These are phyloP conservation scores for Agrocybe praecox DNA, from an alignment of 768 basidiomycete species.

Conservation along the genomic window DNA sequence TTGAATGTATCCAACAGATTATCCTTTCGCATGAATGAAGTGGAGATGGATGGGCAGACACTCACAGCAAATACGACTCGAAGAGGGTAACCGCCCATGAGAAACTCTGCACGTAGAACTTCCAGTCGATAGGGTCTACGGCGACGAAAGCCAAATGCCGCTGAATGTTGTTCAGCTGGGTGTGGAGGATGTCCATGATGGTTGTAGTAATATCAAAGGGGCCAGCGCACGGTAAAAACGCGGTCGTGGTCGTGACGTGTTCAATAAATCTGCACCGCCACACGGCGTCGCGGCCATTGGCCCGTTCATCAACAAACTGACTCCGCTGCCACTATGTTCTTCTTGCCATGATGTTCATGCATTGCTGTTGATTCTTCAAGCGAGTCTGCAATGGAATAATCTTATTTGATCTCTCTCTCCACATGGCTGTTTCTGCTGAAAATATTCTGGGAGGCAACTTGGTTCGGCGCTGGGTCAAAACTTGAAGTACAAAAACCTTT, in stretches of 20 bases:
- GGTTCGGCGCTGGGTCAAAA: too few relatives aligned
- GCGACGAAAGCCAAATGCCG: conserved; percentile 70
- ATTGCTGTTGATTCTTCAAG: too few relatives aligned
- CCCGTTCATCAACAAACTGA: too few relatives aligned
- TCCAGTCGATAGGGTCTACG: conserved; percentile 78
- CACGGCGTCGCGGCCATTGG: conserved; percentile 6
- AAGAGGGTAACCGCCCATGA: conserved; percentile 83
- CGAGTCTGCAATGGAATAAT: too few relatives aligned
- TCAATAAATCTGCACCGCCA: conserved; percentile 27
- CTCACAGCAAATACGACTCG: conserved; percentile 86
- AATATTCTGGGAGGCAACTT: too few relatives aligned
- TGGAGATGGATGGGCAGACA: conserved; percentile 15
- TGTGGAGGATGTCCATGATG: conserved; percentile 66
- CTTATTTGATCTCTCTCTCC: too few relatives aligned
- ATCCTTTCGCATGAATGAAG: not conserved
- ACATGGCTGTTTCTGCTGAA: too few relatives aligned
- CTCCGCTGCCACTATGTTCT: too few relatives aligned
- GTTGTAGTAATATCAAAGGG: not conserved
- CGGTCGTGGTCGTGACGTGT: conserved; percentile 23
- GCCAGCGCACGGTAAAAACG: conserved; percentile 14
- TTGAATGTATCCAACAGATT: not conserved
- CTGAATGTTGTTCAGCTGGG: conserved; percentile 59
- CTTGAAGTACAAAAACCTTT: too few relatives aligned
- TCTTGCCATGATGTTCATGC: too few relatives aligned
- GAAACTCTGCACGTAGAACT: conserved; percentile 74